These are phyloP conservation scores for Solanum clarkiae DNA, from an alignment of 257 asterid species.

Conservation along the genomic window DNA sequence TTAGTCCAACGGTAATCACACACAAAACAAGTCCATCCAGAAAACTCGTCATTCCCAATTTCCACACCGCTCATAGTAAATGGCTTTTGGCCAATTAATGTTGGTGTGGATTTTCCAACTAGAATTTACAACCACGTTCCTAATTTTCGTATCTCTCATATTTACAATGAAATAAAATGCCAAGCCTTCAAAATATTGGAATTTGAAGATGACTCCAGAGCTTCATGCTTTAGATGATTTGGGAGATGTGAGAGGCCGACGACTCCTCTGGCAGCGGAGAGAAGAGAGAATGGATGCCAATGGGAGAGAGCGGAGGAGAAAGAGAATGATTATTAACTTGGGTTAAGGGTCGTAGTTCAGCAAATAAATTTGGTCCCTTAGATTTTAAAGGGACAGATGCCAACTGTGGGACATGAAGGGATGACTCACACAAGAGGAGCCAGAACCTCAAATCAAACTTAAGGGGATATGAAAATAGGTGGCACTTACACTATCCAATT, in stretches of 20 bases:
- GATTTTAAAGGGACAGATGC: neutral
- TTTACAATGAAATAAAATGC: neutral
- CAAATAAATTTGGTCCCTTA: neutral
- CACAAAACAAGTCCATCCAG: neutral
- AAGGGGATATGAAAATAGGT: neutral
- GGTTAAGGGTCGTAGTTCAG: neutral
- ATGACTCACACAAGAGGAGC: neutral
- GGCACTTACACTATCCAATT: neutral
- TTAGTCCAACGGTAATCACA: neutral
- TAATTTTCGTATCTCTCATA: neutral
- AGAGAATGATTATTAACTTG: neutral
- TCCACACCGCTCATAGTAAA: neutral
- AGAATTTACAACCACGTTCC: neutral
- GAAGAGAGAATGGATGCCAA: neutral
- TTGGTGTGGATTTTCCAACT: neutral
- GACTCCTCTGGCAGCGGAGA: neutral
- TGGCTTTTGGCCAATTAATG: neutral
- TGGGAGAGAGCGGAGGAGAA: neutral
- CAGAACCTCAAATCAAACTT: neutral
- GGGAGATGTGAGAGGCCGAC: neutral
- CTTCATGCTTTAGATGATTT: neutral
- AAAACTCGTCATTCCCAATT: neutral
- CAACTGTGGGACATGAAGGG: neutral
- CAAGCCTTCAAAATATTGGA: neutral
- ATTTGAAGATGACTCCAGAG: neutral